Conservation (phyloP, 192 early-diverging fungal genomes). For the Rhizophagus prolifer region DNA sequence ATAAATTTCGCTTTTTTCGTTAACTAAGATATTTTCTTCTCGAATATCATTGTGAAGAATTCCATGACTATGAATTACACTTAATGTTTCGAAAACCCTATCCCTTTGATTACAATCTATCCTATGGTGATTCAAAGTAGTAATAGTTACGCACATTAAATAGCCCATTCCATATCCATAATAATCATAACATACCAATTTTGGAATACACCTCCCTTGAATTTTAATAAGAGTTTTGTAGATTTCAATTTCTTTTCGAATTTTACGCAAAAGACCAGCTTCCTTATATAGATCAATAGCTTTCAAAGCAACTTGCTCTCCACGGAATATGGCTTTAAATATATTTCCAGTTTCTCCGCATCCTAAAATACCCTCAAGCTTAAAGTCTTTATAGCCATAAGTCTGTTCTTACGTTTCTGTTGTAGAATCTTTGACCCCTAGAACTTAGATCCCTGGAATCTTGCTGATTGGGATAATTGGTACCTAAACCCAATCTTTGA, state of each 20-base stretch:
- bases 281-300: constrained; percentile 27
- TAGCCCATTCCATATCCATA: constrained; percentile 22
- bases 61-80: constrained; percentile 9
- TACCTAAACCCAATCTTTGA: no score
- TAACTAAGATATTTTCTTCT: constrained; percentile 27
- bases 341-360: constrained; percentile 21
- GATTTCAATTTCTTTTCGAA: constrained; percentile 7
- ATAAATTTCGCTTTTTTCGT: constrained; percentile 26
- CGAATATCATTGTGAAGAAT: constrained; percentile 27
- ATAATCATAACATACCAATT: constrained; percentile 22
- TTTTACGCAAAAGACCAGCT: constrained; percentile 23
- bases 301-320: constrained; percentile 26
- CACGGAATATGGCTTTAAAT: constrained; percentile 14
- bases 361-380: constrained; percentile 29
- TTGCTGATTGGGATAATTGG: no score
- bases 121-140: constrained; percentile 11
- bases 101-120: background rate
- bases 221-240: constrained; percentile 11
- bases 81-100: constrained; percentile 19
- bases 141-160: background rate
- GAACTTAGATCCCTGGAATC: constrained; percentile 5
- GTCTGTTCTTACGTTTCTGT: constrained; percentile 22
- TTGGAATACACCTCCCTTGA: constrained; percentile 15
- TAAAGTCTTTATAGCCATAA: constrained; percentile 24
- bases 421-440: constrained; percentile 2